Base-by-base conservation (phyloP, 768 basidiomycete species). In the Boletus sp. region DNA sequence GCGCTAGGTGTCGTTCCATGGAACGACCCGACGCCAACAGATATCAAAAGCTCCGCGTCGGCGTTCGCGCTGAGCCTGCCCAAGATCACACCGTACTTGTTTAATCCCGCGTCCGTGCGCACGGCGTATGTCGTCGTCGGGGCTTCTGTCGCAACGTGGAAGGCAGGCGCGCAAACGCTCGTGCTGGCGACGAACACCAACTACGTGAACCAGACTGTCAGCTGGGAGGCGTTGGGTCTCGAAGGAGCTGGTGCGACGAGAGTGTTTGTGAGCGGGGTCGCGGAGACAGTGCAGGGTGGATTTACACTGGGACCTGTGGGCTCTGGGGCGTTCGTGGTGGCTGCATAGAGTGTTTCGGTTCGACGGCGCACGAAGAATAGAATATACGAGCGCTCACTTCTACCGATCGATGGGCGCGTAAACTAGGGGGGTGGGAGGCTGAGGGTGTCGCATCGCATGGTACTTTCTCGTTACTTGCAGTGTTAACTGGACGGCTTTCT, bases 141-240 rank as follows among this genome's bases (percentile, higher is more conserved):
- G 0, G 73, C 78, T 11, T 83, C 83, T 21, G 64, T 79, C n/a
- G 79, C 80, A 5, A 61, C 79, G 29, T 84, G 83, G 83, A 73
- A 67, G 2, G 55, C 76, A 1, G 72, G 68, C 0, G 27, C 33
- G 4, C 58, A 75, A 27, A 80, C 77, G 0, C 73, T 84, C 35
- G 72, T 81, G 14, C 70, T 84, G 3, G 81, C 75, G 9, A 71
- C 77, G 1, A 85, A 85, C 63, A 77, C 78, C 61, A 72, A 80
- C 38, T 75, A 80, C 38, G 63, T 71, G 27, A 56, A 66, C 5
- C 63, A 66, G 35, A 70, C 63, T 0, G 63, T 83, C 6, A 39
- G 42, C 1, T 67, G 79, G 48, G 25, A 53, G 0, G 69, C 71
- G 59, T 19, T 79, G 42, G 56, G 50, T 6, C 65, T 74, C 1